Conservation (phyloP, 2,329 filamentous ascomycete genomes). For the Aspergillus carbonarius region DNA sequence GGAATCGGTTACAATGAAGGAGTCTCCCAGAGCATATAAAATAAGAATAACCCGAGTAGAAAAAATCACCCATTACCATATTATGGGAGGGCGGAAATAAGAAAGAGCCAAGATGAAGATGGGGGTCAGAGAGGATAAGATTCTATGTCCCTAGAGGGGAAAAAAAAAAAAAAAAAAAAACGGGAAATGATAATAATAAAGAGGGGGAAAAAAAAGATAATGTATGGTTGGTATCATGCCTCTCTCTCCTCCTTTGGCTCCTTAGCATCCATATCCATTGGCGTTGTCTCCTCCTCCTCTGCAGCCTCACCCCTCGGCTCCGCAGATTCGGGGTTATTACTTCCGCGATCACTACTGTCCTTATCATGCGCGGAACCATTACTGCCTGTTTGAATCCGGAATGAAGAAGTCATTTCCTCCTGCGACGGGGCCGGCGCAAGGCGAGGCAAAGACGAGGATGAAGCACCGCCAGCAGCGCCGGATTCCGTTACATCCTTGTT, state of each 20-base stretch:
- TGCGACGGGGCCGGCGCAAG: slow-evolving; percentile 37
- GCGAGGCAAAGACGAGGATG: slow-evolving; percentile 31
- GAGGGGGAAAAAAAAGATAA: slow-evolving; percentile 2
- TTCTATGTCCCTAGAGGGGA: too few species aligned
- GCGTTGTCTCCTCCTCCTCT: slow-evolving; percentile 30
- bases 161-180: too few species aligned
- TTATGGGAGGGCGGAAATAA: too few species aligned
- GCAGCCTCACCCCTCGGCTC: slow-evolving; percentile 16
- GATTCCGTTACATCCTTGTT: background rate
- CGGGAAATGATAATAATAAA: slow-evolving; percentile 6
- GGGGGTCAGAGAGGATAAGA: too few species aligned
- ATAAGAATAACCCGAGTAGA: background rate
- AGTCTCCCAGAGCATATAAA: background rate
- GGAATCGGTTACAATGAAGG: background rate
- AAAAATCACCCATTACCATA: background rate
- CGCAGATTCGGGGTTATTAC: slow-evolving; percentile 16
- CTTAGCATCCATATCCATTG: slow-evolving; percentile 40
- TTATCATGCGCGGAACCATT: slow-evolving; percentile 21
- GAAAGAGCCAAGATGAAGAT: slow-evolving; percentile 5
- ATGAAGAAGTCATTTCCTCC: slow-evolving; percentile 39
- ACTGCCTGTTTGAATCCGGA: slow-evolving; percentile 34
- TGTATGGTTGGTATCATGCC: slow-evolving; percentile 2
- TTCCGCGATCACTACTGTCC: slow-evolving; percentile 20
- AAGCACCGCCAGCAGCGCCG: background rate
- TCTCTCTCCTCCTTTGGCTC: slow-evolving; percentile 35